Conservation (phyloP, 2,329 filamentous ascomycete genomes). For the Neopestalotiopsis sp. region DNA sequence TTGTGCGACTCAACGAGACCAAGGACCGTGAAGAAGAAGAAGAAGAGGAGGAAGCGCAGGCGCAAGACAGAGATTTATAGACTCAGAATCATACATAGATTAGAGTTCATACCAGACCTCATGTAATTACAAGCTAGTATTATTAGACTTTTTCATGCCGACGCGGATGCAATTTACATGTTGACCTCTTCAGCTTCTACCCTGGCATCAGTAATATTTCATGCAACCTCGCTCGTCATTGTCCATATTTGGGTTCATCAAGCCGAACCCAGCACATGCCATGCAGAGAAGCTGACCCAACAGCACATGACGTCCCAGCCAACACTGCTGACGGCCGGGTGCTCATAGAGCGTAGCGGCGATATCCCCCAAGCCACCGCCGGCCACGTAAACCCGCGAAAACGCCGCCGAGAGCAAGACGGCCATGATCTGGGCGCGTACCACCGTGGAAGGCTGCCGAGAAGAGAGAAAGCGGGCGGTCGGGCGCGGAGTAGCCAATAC, state of each 20-base stretch:
- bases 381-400: neutral
- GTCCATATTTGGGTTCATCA: neutral
- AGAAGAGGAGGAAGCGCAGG: neutral
- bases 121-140: neutral
- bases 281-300: constrained; percentile 29
- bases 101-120: neutral
- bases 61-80: neutral
- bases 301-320: constrained; percentile 35
- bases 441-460: neutral
- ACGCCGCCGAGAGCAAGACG: neutral
- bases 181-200: too few species aligned
- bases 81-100: neutral
- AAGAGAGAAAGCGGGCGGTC: neutral
- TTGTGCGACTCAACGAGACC: neutral
- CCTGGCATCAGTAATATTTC: too few species aligned
- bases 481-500: neutral
- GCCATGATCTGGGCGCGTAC: neutral
- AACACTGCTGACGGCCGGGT: constrained; percentile 34
- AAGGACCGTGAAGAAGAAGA: neutral
- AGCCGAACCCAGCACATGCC: constrained; percentile 20
- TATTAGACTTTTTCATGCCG: neutral
- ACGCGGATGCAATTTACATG: too few species aligned
- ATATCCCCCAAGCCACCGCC: neutral
- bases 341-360: constrained; percentile 22
- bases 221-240: too few species aligned